A percentile compares a stretch with the other conserved stretches of the same genome.
Conservation (phyloP, 768 basidiomycete genomes). For the Lentinula raphanica region DNA sequence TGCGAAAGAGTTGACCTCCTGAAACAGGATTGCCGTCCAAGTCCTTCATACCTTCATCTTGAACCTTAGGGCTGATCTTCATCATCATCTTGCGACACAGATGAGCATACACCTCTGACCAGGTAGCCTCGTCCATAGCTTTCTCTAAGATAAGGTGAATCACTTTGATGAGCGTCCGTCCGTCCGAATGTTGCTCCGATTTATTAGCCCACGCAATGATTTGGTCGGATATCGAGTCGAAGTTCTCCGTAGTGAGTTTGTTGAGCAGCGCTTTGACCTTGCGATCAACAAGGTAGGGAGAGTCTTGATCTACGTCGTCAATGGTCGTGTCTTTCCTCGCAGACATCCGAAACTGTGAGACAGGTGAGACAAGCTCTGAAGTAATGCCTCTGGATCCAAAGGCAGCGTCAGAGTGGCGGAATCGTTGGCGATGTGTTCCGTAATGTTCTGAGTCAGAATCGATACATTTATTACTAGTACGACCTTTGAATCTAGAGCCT, state of each 20-base stretch:
- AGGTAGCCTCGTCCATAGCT: constrained; percentile 91
- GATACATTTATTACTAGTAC: constrained; percentile 59
- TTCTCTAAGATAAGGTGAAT: constrained; percentile 96
- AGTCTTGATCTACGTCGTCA: constrained; percentile 47
- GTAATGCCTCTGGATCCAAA: constrained; percentile 21
- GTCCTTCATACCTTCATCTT: constrained; percentile 82
- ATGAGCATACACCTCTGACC: constrained; percentile 97
- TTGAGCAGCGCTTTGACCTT: constrained; percentile 91
- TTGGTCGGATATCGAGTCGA: constrained; percentile 92
- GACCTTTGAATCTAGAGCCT: constrained; percentile 47
- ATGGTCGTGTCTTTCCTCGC: constrained; percentile 66
- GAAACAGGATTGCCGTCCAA: constrained; percentile 82
- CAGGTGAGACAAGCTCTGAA: constrained; percentile 72
- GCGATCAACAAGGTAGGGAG: constrained; percentile 84
- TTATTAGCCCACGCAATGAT: constrained; percentile 95
- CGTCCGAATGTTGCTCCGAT: constrained; percentile 87
- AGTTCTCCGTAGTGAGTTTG: constrained; percentile 95
- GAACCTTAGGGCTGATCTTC: constrained; percentile 79
- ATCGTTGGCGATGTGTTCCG: constrained; percentile 9
- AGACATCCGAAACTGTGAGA: constrained; percentile 64
- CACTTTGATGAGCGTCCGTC: constrained; percentile 91
- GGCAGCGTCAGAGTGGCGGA: constrained; percentile 17
- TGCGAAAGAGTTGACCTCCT: constrained; percentile 92
- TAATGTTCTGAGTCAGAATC: constrained; percentile 44
- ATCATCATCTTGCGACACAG: constrained; percentile 96